phyloP scores from a whole-genome alignment of 495 filamentous ascomycete genomes.

The Xylaria grammica region DNA sequence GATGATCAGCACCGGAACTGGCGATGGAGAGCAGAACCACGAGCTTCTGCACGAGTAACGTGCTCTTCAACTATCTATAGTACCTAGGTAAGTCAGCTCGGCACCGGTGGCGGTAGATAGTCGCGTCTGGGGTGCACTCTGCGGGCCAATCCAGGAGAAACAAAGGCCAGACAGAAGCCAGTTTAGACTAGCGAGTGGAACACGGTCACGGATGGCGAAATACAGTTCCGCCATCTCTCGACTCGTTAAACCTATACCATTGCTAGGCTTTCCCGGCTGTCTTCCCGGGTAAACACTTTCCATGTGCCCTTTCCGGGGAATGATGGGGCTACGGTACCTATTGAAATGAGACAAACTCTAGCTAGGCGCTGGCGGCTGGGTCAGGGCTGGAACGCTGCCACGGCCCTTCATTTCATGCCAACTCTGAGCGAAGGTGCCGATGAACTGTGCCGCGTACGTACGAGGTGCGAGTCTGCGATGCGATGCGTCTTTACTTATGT shows the following conservation, averaged over 20 bases:
- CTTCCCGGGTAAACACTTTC: conserved; percentile 37
- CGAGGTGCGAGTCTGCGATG: no score
- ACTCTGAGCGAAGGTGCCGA: not conserved
- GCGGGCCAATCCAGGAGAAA: conserved; percentile 6
- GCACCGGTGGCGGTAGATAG: conserved; percentile 39
- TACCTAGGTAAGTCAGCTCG: conserved; percentile 21
- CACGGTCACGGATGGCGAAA: not conserved
- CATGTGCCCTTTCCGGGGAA: conserved; percentile 5
- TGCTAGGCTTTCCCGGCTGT: not conserved
- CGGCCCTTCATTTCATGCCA: no score
- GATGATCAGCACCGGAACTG: conserved; percentile 15
- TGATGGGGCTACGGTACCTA: not conserved
- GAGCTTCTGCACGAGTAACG: conserved; percentile 14
- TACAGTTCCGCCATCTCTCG: not conserved
- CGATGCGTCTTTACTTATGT: no score
- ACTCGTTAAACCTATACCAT: no score
- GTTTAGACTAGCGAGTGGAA: not conserved
- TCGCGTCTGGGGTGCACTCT: not conserved
- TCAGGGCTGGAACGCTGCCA: no score
- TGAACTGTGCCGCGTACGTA: not conserved
- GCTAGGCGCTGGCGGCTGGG: no score
- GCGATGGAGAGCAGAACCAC: conserved; percentile 31
- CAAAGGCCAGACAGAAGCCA: not conserved
- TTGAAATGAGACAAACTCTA: no score
- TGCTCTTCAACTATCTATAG: conserved; percentile 27